These are phyloP conservation scores for Albugo candida DNA, from an alignment of 352 stramenopile genomes.

Conservation along the genomic window DNA sequence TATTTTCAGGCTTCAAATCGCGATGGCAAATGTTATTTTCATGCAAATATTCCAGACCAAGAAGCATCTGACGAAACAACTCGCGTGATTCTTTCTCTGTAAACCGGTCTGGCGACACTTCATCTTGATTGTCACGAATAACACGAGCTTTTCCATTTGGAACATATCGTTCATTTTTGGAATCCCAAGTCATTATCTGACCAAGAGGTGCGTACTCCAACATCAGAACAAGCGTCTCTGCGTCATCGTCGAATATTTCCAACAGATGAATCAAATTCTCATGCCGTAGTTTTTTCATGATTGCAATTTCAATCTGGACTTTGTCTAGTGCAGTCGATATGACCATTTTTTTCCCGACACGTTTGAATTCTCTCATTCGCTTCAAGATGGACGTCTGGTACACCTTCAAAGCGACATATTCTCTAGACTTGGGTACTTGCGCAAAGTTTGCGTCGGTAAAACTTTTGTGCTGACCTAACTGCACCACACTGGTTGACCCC, in stretches of 20 bases:
- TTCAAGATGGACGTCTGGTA: slow-evolving; percentile 74
- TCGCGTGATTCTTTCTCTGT: slow-evolving; percentile 28
- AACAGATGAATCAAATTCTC: slow-evolving; percentile 57
- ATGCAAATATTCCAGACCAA: slow-evolving; percentile 69
- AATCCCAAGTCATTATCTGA: slow-evolving; percentile 75
- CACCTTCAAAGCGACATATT: slow-evolving; percentile 61
- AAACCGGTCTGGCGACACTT: slow-evolving; percentile 13
- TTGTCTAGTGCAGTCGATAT: slow-evolving; percentile 75
- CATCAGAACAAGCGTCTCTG: slow-evolving; percentile 68
- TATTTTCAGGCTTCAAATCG: slow-evolving; percentile 75
- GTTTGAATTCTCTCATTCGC: slow-evolving; percentile 74
- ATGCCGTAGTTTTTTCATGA: slow-evolving; percentile 79
- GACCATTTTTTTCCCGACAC: slow-evolving; percentile 59
- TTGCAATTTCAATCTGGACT: slow-evolving; percentile 73
- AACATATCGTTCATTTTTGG: slow-evolving; percentile 30
- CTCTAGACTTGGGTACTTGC: not conserved
- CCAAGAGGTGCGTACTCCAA: slow-evolving; percentile 64
- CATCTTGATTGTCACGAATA: slow-evolving; percentile 8
- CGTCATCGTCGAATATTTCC: slow-evolving; percentile 68
- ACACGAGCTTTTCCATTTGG: slow-evolving; percentile 6
- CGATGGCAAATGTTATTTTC: slow-evolving; percentile 75
- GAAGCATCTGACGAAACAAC: slow-evolving; percentile 50
- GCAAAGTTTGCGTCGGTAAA: slow-evolving; percentile 13
- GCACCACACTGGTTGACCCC: slow-evolving; percentile 55
- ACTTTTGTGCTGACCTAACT: slow-evolving; percentile 39